phyloP scores from a whole-genome alignment of 768 basidiomycete genomes.

The Pisolithus marmoratus region DNA sequence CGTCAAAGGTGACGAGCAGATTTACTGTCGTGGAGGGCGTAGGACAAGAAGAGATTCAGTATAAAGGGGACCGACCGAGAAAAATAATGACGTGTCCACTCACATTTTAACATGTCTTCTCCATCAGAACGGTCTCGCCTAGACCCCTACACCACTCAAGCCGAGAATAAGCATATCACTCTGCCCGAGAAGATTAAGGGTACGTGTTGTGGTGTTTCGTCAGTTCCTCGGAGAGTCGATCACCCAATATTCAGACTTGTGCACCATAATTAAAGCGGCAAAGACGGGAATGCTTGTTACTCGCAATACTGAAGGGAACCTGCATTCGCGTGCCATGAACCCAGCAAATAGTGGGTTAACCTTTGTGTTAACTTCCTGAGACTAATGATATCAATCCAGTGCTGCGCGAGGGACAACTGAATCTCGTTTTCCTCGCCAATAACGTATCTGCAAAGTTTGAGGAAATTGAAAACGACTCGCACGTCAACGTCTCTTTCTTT shows the following conservation, averaged over 20 bases:
- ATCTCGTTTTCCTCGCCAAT: slow-evolving; percentile 68
- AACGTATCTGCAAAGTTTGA: slow-evolving; percentile 68
- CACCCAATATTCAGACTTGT: slow-evolving; percentile 41
- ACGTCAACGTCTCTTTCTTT: slow-evolving; percentile 79
- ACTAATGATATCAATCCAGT: slow-evolving; percentile 26
- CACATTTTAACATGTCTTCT: background rate
- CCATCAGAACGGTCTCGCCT: slow-evolving; percentile 33
- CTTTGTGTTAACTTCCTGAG: background rate
- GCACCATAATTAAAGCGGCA: slow-evolving; percentile 56
- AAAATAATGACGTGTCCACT: no score
- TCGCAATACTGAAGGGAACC: slow-evolving; percentile 53
- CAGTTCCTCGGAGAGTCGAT: background rate
- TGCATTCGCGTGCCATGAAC: slow-evolving; percentile 82
- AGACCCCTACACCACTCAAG: slow-evolving; percentile 69
- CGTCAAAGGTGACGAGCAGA: no score
- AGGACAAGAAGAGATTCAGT: no score
- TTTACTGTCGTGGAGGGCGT: no score
- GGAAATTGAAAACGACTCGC: slow-evolving; percentile 66
- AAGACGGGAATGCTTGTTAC: slow-evolving; percentile 77
- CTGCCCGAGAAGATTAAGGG: slow-evolving; percentile 65
- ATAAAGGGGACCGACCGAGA: no score
- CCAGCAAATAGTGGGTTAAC: slow-evolving; percentile 53
- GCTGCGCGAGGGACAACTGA: slow-evolving; percentile 41
- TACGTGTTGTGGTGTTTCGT: slow-evolving; percentile 13
- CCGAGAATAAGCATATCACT: slow-evolving; percentile 51